phyloP scores from a whole-genome alignment of 1,284 basidiomycete genomes.

The Boletus subluridellus region DNA sequence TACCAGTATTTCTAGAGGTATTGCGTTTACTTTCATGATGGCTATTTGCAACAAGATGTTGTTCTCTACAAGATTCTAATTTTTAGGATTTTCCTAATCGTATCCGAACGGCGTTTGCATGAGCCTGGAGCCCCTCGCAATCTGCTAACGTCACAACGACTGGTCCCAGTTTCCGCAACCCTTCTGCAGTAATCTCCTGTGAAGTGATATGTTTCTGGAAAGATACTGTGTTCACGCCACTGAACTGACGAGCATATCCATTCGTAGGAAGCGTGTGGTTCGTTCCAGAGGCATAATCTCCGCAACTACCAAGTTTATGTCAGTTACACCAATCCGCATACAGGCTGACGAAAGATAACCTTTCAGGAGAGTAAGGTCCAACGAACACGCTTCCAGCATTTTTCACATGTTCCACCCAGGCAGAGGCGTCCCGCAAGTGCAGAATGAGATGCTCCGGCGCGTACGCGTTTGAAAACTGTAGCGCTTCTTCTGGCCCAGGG shows the following conservation, averaged over 20 bases:
- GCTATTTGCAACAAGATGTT: background rate
- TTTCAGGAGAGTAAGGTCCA: slow-evolving; percentile 91
- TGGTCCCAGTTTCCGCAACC: slow-evolving; percentile 80
- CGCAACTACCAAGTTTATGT: slow-evolving; percentile 60
- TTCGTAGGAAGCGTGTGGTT: slow-evolving; percentile 97
- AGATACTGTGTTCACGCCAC: slow-evolving; percentile 93
- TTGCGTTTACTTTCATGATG: background rate
- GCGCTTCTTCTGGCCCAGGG: slow-evolving; percentile 66
- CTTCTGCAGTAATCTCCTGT: slow-evolving; percentile 83
- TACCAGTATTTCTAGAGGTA: slow-evolving; percentile 19
- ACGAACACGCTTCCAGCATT: slow-evolving; percentile 98
- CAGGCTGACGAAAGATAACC: slow-evolving; percentile 45
- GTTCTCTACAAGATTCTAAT: background rate
- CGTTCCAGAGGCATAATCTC: slow-evolving; percentile 97
- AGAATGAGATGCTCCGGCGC: slow-evolving; percentile 96
- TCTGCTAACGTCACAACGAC: slow-evolving; percentile 89
- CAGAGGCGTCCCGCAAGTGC: slow-evolving; percentile 72
- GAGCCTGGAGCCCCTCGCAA: slow-evolving; percentile 92
- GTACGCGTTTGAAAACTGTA: slow-evolving; percentile 93
- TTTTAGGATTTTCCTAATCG: slow-evolving; percentile 41
- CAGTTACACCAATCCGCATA: slow-evolving; percentile 1
- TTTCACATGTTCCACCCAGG: slow-evolving; percentile 65
- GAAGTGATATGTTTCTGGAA: slow-evolving; percentile 99
- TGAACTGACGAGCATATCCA: slow-evolving; percentile 96
- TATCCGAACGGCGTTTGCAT: slow-evolving; percentile 85